Conservation (phyloP, 306 rosid genomes). For the Albizia julibrissin region DNA sequence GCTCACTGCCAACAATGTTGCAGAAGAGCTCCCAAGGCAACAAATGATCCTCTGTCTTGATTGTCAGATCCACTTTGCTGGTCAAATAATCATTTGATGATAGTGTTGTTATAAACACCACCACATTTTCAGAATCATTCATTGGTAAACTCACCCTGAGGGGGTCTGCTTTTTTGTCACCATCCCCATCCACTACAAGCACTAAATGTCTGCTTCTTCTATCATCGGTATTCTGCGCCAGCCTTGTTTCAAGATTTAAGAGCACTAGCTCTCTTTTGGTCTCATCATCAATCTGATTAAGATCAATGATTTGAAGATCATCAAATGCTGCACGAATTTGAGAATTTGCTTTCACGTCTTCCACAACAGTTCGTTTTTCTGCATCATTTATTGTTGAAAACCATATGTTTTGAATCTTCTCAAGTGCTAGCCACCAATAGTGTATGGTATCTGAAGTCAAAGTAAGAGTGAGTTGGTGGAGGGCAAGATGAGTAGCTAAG, state of each 20-base stretch:
- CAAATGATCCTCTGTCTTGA: slow-evolving; percentile 4
- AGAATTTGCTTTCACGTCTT: not conserved
- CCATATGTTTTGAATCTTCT: not conserved
- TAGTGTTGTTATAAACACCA: not conserved
- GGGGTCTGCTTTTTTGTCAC: not conserved
- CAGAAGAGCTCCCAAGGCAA: slow-evolving; percentile 9
- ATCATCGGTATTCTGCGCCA: not conserved
- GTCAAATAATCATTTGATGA: not conserved
- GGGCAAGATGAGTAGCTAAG: slow-evolving; percentile 3
- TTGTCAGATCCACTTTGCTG: not conserved
- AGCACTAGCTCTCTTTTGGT: not conserved
- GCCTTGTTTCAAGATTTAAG: not conserved
- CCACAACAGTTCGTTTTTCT: not conserved
- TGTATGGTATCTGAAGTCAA: not conserved
- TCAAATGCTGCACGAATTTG: not conserved
- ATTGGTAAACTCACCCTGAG: not conserved
- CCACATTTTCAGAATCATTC: not conserved
- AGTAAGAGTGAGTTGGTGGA: not conserved
- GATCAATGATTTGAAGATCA: not conserved
- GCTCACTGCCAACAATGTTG: not conserved
- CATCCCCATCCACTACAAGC: not conserved
- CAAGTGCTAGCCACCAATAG: not conserved
- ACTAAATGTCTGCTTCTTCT: not conserved
- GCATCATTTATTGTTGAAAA: not conserved
- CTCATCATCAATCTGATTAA: not conserved